phyloP scores from a whole-genome alignment of 192 early-diverging fungal species.

The Cladochytrium replicatum region DNA sequence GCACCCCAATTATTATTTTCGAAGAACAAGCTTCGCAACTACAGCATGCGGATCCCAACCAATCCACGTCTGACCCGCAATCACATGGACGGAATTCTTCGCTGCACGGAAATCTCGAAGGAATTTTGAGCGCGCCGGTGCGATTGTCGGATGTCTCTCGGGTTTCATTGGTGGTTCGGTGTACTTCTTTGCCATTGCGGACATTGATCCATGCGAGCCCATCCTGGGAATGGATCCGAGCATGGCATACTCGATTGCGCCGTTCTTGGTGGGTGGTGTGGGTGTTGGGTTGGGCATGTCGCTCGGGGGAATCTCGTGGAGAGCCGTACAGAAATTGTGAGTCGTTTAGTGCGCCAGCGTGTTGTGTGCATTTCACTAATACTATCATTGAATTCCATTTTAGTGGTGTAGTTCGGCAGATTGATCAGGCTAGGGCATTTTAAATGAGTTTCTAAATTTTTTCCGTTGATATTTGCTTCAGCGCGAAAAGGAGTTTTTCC shows the following conservation, averaged over 20 bases:
- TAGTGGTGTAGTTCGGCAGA: too few species aligned
- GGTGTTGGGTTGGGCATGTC: slow-evolving; percentile 8
- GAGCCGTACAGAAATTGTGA: slow-evolving; percentile 20
- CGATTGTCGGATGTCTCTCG: slow-evolving; percentile 2
- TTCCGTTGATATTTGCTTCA: neutral
- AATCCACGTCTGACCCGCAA: too few species aligned
- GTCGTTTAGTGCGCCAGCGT: too few species aligned
- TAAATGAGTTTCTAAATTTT: neutral
- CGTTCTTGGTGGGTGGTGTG: slow-evolving; percentile 16
- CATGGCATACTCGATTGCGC: slow-evolving; percentile 16
- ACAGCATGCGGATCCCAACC: too few species aligned
- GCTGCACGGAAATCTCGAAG: slow-evolving; percentile 16
- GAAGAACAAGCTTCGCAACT: too few species aligned
- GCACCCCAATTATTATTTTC: too few species aligned
- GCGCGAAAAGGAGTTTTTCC: slow-evolving; percentile 30
- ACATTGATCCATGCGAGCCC: slow-evolving; percentile 35
- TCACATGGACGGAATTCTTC: slow-evolving; percentile 38
- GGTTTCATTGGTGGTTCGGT: slow-evolving; percentile 22
- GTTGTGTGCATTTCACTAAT: too few species aligned
- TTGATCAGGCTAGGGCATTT: neutral
- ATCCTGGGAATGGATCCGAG: slow-evolving; percentile 29
- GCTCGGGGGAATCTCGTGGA: slow-evolving; percentile 27
- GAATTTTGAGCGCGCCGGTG: slow-evolving; percentile 20
- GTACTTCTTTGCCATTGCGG: slow-evolving; percentile 36
- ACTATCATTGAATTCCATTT: too few species aligned